These are phyloP conservation scores for Arthrobotrys iridis DNA, from an alignment of 2,329 filamentous ascomycete genomes.

Conservation along the genomic window DNA sequence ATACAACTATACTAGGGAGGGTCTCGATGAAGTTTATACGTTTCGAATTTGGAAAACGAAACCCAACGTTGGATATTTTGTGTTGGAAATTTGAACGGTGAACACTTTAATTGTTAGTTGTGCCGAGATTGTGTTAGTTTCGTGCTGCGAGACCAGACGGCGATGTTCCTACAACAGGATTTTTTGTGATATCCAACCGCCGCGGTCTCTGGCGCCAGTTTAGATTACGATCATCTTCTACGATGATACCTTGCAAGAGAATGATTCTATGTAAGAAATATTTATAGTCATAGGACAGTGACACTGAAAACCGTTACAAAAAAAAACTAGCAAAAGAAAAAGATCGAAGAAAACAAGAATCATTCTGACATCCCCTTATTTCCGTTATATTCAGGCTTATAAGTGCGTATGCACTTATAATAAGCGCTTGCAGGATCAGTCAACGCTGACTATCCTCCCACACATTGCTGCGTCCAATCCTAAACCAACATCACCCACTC, in stretches of 20 bases:
- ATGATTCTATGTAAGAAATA: too few species aligned
- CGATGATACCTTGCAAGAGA: too few species aligned
- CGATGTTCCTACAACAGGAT: too few species aligned
- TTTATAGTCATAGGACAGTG: too few species aligned
- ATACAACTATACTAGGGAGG: too few species aligned
- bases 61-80: slow-evolving; percentile 28
- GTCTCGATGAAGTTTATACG: too few species aligned
- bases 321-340: neutral
- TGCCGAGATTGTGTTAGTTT: too few species aligned
- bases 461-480: slow-evolving; percentile 53
- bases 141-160: too few species aligned
- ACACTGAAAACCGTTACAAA: neutral
- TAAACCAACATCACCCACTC: slow-evolving; percentile 50
- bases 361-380: slow-evolving; percentile 20
- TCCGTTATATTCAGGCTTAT: neutral
- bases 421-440: slow-evolving; percentile 4
- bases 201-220: too few species aligned
- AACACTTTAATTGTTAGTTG: too few species aligned
- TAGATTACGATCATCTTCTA: too few species aligned
- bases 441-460: slow-evolving; percentile 47
- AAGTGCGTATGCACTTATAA: neutral
- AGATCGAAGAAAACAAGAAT: neutral
- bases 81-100: neutral
- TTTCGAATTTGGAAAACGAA: neutral
- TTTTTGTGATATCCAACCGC: too few species aligned